A percentile compares a stretch with the other conserved stretches of the same genome.
Evolutionary conservation across 2,329 filamentous ascomycete genomes (phyloP).

Genomic region (Aspergillus sp.): DNA sequence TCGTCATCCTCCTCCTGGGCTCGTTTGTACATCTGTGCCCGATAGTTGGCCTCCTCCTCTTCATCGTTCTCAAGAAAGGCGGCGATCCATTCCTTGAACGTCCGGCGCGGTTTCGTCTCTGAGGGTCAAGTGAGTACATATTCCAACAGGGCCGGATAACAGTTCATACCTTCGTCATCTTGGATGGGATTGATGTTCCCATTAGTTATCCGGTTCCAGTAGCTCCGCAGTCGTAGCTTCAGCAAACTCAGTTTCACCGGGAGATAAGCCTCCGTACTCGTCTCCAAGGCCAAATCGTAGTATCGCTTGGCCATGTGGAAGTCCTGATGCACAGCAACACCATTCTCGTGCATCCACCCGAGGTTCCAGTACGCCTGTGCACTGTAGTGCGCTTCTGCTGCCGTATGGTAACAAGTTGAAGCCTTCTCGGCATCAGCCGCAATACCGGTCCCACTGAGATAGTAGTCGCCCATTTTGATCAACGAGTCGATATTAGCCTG

Average conservation of each 20-base stretch:
- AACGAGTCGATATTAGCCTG: conserved; percentile 91
- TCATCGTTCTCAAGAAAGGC: conserved; percentile 76
- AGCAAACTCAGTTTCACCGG: conserved; percentile 86
- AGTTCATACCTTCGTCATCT: conserved; percentile 74
- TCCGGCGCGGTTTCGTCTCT: conserved; percentile 72
- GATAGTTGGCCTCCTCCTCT: conserved; percentile 63
- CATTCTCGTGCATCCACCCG: conserved; percentile 99
- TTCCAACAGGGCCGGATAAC: neutral
- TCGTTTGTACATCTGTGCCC: conserved; percentile 51
- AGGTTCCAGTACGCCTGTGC: conserved; percentile 96
- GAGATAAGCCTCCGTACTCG: conserved; percentile 89
- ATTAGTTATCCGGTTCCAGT: conserved; percentile 90
- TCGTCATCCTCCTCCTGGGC: conserved; percentile 35
- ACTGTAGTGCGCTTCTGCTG: conserved; percentile 85
- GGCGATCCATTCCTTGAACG: conserved; percentile 79
- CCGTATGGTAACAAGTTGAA: conserved; percentile 86
- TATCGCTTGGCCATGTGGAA: conserved; percentile 96
- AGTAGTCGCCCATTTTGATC: conserved; percentile 99
- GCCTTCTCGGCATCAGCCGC: conserved; percentile 76
- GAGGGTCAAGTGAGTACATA: conserved; percentile 27
- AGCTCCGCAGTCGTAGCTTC: conserved; percentile 80
- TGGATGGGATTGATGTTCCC: conserved; percentile 91
- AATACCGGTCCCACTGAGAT: conserved; percentile 77
- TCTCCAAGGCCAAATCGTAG: conserved; percentile 88
- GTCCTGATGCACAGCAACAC: conserved; percentile 86